Evolutionary conservation across 2,329 filamentous ascomycete genomes (phyloP).

Genomic region (Diatrype stigma): DNA sequence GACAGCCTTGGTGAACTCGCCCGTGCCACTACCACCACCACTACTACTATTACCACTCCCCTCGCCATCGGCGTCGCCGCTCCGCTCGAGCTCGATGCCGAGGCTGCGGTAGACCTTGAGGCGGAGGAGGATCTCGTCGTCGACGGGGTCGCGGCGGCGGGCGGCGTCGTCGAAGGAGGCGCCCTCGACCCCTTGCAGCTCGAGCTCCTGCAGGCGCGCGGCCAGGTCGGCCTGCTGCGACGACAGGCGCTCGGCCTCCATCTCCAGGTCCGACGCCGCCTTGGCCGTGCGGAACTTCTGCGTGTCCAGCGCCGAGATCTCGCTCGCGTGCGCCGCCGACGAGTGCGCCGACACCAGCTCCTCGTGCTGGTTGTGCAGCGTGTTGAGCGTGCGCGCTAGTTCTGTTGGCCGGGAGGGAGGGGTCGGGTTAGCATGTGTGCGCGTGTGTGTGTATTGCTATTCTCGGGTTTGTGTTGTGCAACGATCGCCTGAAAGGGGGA

Average conservation of each 20-base stretch:
- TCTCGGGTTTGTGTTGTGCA: too few species aligned
- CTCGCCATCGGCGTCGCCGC: constrained; percentile 44
- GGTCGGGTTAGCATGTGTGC: too few species aligned
- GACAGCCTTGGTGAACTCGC: constrained; percentile 80
- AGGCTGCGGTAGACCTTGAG: constrained; percentile 88
- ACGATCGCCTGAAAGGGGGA: constrained; percentile 19
- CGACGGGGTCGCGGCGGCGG: constrained; percentile 42
- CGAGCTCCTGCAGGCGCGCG: constrained; percentile 73
- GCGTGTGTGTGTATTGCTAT: too few species aligned
- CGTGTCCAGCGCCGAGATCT: constrained; percentile 84
- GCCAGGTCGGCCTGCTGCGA: constrained; percentile 72
- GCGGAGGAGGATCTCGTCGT: constrained; percentile 67
- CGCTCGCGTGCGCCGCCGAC: constrained; percentile 71
- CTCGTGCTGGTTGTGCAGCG: constrained; percentile 69
- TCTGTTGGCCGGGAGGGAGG: constrained; percentile 29
- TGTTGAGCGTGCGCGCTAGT: constrained; percentile 71
- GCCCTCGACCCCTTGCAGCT: constrained; percentile 83
- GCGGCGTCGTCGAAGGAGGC: constrained; percentile 22
- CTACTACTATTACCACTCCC: not conserved
- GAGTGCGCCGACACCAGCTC: constrained; percentile 74
- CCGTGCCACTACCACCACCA: constrained; percentile 31
- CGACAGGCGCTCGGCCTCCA: constrained; percentile 88
- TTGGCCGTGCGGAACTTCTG: constrained; percentile 96
- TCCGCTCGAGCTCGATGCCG: constrained; percentile 81
- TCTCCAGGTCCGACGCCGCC: constrained; percentile 80